These are phyloP conservation scores for Decorospora gaudefroyi DNA, from an alignment of 2,329 filamentous ascomycete species.

Conservation along the genomic window DNA sequence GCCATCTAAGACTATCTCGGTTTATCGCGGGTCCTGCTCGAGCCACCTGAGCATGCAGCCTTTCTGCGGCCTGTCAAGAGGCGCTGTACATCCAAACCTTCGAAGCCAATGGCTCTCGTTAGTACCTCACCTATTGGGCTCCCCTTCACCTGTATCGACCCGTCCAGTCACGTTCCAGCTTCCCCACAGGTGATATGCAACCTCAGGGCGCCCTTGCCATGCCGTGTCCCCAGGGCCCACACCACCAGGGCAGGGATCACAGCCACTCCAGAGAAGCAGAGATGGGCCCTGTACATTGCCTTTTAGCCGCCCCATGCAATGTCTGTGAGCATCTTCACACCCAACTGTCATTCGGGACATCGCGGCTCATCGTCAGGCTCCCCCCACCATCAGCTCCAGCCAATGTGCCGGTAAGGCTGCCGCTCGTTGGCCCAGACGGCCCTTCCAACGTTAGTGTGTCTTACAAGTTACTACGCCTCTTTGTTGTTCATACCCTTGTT, in stretches of 20 bases:
- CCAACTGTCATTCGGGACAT: too few species aligned
- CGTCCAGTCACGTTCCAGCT: slow-evolving; percentile 21
- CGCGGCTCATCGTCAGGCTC: slow-evolving; percentile 14
- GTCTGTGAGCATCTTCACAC: slow-evolving; percentile 15
- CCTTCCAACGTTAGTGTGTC: slow-evolving; percentile 20
- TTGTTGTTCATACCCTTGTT: slow-evolving; percentile 20
- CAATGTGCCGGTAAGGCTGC: slow-evolving; percentile 24
- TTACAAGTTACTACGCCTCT: slow-evolving; percentile 17
- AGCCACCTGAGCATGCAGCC: slow-evolving; percentile 24
- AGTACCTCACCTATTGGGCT: too few species aligned
- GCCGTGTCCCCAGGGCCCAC: slow-evolving; percentile 19
- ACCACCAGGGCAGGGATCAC: slow-evolving; percentile 32
- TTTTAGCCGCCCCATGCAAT: slow-evolving; percentile 17
- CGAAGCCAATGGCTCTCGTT: slow-evolving; percentile 8
- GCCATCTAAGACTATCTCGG: slow-evolving; percentile 1
- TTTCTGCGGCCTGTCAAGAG: slow-evolving; percentile 21
- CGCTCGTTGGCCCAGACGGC: slow-evolving; percentile 18
- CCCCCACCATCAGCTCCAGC: slow-evolving; percentile 22
- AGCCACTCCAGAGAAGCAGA: slow-evolving; percentile 24
- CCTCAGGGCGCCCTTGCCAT: slow-evolving; percentile 17
- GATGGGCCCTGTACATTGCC: slow-evolving; percentile 12
- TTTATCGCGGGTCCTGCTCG: slow-evolving; percentile 8
- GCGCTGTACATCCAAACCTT: slow-evolving; percentile 12
- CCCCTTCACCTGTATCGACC: slow-evolving; percentile 25
- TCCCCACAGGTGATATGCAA: slow-evolving; percentile 19